A percentile compares a stretch with the other conserved stretches of the same genome.
Evolutionary conservation across 108 stramenopile genomes (phyloP).

Genomic region (Skeletonema costatum): DNA sequence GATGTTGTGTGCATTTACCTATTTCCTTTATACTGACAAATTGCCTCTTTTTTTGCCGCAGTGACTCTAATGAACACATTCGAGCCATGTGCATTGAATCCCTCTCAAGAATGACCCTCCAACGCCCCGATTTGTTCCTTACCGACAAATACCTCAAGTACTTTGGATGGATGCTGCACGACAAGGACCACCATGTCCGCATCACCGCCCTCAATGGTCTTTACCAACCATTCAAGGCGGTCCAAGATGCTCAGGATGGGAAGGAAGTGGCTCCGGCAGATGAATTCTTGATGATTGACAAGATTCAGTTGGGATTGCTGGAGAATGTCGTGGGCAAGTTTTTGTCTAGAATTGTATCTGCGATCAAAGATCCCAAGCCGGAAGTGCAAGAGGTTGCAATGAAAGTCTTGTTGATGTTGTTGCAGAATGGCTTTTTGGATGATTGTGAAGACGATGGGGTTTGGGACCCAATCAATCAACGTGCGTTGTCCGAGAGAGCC

Average conservation of each 20-base stretch:
- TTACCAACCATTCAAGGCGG: slow-evolving; percentile 59
- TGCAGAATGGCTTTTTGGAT: slow-evolving; percentile 77
- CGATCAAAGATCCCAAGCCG: slow-evolving; percentile 58
- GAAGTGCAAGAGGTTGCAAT: slow-evolving; percentile 80
- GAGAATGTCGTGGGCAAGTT: slow-evolving; percentile 75
- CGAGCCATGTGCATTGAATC: slow-evolving; percentile 69
- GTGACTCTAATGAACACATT: slow-evolving; percentile 76
- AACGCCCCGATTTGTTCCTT: slow-evolving; percentile 82
- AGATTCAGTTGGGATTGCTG: slow-evolving; percentile 63
- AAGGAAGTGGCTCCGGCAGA: slow-evolving; percentile 15
- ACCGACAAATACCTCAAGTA: slow-evolving; percentile 89
- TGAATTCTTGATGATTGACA: slow-evolving; percentile 33
- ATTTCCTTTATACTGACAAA: not conserved
- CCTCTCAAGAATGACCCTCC: slow-evolving; percentile 60
- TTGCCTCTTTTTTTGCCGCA: not conserved
- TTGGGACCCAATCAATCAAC: slow-evolving; percentile 80
- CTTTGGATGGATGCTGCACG: slow-evolving; percentile 88
- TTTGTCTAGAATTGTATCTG: slow-evolving; percentile 65
- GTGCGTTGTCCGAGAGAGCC: slow-evolving; percentile 65
- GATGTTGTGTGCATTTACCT: not conserved
- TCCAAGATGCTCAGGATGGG: slow-evolving; percentile 31
- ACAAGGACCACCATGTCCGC: slow-evolving; percentile 71
- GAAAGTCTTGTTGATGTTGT: slow-evolving; percentile 61
- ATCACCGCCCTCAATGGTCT: slow-evolving; percentile 67
- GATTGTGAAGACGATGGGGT: slow-evolving; percentile 74